A percentile compares a stretch with the other conserved stretches of the same genome.
Conservation (phyloP, 768 basidiomycete genomes). For the Lentinus tigrinus region DNA sequence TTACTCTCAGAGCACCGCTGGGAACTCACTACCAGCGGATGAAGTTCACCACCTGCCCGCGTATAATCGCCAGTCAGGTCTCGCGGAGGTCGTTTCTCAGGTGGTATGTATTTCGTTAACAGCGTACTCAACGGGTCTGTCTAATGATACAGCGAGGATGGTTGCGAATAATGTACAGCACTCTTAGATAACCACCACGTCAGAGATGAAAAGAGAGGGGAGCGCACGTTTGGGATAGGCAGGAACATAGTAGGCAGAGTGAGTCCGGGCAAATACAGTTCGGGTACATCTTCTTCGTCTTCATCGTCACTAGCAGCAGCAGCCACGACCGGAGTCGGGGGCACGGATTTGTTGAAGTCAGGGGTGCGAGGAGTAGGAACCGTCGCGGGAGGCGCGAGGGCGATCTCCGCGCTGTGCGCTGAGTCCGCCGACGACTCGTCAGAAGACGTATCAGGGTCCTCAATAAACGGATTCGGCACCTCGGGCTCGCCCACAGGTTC, state of each 20-base stretch:
- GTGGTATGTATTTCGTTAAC: constrained; percentile 81
- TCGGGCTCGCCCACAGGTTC: constrained; percentile 43
- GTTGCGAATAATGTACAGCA: constrained; percentile 36
- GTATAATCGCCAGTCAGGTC: constrained; percentile 67
- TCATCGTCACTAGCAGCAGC: constrained; percentile 37
- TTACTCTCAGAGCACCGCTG: neutral
- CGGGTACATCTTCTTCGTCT: constrained; percentile 53
- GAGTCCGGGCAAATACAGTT: constrained; percentile 67
- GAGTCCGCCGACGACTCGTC: constrained; percentile 30
- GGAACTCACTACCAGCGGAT: constrained; percentile 73
- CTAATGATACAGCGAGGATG: constrained; percentile 40
- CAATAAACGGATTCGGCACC: constrained; percentile 59
- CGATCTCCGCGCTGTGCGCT: constrained; percentile 39
- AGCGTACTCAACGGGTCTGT: constrained; percentile 82
- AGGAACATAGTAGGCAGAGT: constrained; percentile 78
- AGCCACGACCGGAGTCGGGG: constrained; percentile 40
- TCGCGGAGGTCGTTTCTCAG: constrained; percentile 70
- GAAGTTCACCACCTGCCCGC: constrained; percentile 65
- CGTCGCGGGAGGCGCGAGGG: constrained; percentile 28
- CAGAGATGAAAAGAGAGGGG: constrained; percentile 47
- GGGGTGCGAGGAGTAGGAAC: constrained; percentile 19
- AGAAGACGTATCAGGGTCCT: constrained; percentile 51
- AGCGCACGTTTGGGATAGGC: constrained; percentile 87
- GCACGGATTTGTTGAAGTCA: constrained; percentile 57
- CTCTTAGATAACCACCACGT: constrained; percentile 61